Conservation (phyloP, 441 rosid species). For the Aquilaria agallochum region DNA sequence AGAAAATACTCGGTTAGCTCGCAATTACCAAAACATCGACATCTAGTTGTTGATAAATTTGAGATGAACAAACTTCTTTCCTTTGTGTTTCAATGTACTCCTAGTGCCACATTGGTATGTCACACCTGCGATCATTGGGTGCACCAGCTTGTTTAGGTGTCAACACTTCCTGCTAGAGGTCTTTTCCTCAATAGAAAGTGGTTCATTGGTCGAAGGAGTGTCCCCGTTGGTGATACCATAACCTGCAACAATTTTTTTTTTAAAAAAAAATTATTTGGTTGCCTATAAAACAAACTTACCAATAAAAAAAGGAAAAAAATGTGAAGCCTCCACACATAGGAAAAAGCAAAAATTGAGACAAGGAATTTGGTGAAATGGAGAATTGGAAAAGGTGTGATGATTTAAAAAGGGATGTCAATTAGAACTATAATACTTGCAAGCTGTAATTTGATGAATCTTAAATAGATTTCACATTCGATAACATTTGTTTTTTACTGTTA, state of each 20-base stretch:
- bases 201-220: slow-evolving; percentile 29
- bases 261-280: not conserved
- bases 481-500: too few relatives aligned
- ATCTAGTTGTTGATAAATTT: slow-evolving; percentile 32
- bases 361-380: too few relatives aligned
- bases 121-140: slow-evolving; percentile 15
- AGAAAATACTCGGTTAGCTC: not conserved
- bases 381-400: too few relatives aligned
- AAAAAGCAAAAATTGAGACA: too few relatives aligned
- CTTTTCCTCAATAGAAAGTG: slow-evolving; percentile 16
- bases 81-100: slow-evolving; percentile 55
- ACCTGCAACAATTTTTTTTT: slow-evolving; percentile 19
- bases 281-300: not conserved
- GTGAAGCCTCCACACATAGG: too few relatives aligned
- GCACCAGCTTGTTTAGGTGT: slow-evolving; percentile 16
- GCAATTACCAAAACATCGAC: slow-evolving; percentile 46
- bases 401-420: too few relatives aligned
- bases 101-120: slow-evolving; percentile 55
- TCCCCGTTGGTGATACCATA: slow-evolving; percentile 56
- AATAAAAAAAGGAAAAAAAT: not conserved
- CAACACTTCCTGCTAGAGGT: slow-evolving; percentile 28
- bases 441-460: too few relatives aligned
- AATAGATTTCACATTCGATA: too few relatives aligned
- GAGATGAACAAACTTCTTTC: slow-evolving; percentile 46
- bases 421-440: too few relatives aligned